A percentile compares a stretch with the other conserved stretches of the same genome.
Conservation (phyloP, 2,329 filamentous ascomycete genomes). For the Uncinocarpus reesii region DNA sequence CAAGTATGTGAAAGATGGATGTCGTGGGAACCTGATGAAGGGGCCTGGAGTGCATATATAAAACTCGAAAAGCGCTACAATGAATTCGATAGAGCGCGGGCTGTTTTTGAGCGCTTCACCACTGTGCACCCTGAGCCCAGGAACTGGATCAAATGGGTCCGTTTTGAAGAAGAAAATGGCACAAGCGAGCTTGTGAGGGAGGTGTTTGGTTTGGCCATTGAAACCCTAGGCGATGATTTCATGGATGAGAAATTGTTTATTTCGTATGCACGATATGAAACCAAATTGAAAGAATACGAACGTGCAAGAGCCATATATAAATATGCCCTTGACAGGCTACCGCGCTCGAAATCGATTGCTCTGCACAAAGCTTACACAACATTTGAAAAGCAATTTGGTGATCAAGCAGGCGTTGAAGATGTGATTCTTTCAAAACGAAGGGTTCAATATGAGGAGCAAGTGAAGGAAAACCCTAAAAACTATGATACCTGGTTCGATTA, state of each 20-base stretch:
- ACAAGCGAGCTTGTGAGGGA: conserved; percentile 86
- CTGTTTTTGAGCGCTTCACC: conserved; percentile 83
- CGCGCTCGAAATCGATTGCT: conserved; percentile 70
- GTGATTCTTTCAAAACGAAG: conserved; percentile 90
- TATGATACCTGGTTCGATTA: conserved; percentile 98
- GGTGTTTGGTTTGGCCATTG: conserved; percentile 79
- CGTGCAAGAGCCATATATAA: conserved; percentile 92
- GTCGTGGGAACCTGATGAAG: conserved; percentile 94
- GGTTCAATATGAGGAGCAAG: conserved; percentile 85
- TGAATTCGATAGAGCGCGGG: conserved; percentile 80
- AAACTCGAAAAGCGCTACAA: conserved; percentile 93
- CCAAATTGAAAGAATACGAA: conserved; percentile 90
- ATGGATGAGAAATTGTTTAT: conserved; percentile 95
- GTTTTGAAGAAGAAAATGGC: conserved; percentile 91
- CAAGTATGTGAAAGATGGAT: conserved; percentile 98
- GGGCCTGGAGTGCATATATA: conserved; percentile 91
- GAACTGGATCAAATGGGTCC: conserved; percentile 98
- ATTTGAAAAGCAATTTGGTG: conserved; percentile 97
- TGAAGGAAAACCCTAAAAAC: conserved; percentile 89
- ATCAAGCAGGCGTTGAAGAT: conserved; percentile 85
- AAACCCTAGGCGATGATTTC: conserved; percentile 84
- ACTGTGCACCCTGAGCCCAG: conserved; percentile 85
- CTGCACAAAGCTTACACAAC: conserved; percentile 92
- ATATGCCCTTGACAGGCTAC: conserved; percentile 83
- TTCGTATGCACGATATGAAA: conserved; percentile 87